These are phyloP conservation scores for Penicillium robsamsonii DNA, from an alignment of 495 filamentous ascomycete species.

Conservation along the genomic window DNA sequence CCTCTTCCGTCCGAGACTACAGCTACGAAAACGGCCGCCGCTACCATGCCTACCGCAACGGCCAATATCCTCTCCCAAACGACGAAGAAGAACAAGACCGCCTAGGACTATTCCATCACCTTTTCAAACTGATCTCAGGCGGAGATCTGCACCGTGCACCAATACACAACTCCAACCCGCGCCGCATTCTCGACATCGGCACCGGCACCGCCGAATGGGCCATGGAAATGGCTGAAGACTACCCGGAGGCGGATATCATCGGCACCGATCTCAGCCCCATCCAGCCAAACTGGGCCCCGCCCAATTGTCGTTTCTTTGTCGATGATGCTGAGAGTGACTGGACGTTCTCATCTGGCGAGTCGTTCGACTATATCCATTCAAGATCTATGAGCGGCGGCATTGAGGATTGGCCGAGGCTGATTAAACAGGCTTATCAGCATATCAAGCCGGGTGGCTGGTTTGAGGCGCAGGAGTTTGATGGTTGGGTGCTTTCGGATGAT, in stretches of 20 bases:
- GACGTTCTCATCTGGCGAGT: constrained; percentile 40
- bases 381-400: constrained; percentile 47
- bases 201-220: constrained; percentile 63
- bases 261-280: constrained; percentile 64
- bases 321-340: constrained; percentile 52
- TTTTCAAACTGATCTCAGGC: constrained; percentile 50
- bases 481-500: constrained; percentile 36
- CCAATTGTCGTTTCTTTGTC: constrained; percentile 49
- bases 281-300: constrained; percentile 49
- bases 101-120: constrained; percentile 64
- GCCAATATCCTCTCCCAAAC: constrained; percentile 60
- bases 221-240: constrained; percentile 60
- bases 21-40: constrained; percentile 60
- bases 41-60: constrained; percentile 57
- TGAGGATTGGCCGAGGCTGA: constrained; percentile 43
- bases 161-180: constrained; percentile 24
- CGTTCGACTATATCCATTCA: constrained; percentile 49
- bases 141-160: constrained; percentile 55
- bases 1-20: constrained; percentile 49
- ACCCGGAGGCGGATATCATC: constrained; percentile 53
- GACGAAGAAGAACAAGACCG: constrained; percentile 63
- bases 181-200: constrained; percentile 45
- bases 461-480: constrained; percentile 55
- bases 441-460: constrained; percentile 54
- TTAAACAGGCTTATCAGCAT: constrained; percentile 38